Conservation (phyloP, 2,329 filamentous ascomycete species). For the Penicillium sp. region DNA sequence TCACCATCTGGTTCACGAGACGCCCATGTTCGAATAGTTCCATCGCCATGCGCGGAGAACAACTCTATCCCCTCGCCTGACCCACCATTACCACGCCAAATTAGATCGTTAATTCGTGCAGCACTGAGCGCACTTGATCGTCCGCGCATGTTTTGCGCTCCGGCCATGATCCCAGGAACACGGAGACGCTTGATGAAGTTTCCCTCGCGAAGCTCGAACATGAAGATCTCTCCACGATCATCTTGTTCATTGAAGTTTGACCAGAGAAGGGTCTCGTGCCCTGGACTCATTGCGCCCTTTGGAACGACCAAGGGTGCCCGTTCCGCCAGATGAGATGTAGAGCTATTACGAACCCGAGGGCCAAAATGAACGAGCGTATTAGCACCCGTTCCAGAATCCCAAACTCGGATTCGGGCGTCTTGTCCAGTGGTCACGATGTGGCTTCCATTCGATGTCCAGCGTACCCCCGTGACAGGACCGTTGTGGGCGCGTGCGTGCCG, state of each 20-base stretch:
- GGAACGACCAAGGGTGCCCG: slow-evolving; percentile 66
- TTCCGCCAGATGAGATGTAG: slow-evolving; percentile 58
- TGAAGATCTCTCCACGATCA: slow-evolving; percentile 68
- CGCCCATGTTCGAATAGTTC: slow-evolving; percentile 78
- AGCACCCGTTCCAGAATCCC: slow-evolving; percentile 76
- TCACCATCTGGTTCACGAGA: slow-evolving; percentile 58
- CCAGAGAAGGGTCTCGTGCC: slow-evolving; percentile 72
- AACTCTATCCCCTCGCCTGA: slow-evolving; percentile 64
- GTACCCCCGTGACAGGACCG: slow-evolving; percentile 79
- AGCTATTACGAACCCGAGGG: slow-evolving; percentile 72
- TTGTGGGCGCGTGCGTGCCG: slow-evolving; percentile 66
- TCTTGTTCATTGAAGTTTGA: slow-evolving; percentile 73
- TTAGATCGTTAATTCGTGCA: slow-evolving; percentile 72
- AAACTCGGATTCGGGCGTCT: slow-evolving; percentile 81
- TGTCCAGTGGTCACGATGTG: slow-evolving; percentile 80
- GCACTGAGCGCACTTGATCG: slow-evolving; percentile 50
- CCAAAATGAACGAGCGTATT: slow-evolving; percentile 91
- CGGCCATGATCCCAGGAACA: slow-evolving; percentile 58
- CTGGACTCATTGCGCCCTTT: slow-evolving; percentile 54
- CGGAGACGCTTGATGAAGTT: slow-evolving; percentile 69
- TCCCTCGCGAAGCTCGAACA: slow-evolving; percentile 78
- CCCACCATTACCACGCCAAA: slow-evolving; percentile 68
- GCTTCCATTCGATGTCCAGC: slow-evolving; percentile 78
- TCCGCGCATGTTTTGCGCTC: slow-evolving; percentile 37
- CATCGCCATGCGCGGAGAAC: slow-evolving; percentile 82